Base-by-base conservation (phyloP, 2,329 filamentous ascomycete species). In the Monilinia aucupariae region DNA sequence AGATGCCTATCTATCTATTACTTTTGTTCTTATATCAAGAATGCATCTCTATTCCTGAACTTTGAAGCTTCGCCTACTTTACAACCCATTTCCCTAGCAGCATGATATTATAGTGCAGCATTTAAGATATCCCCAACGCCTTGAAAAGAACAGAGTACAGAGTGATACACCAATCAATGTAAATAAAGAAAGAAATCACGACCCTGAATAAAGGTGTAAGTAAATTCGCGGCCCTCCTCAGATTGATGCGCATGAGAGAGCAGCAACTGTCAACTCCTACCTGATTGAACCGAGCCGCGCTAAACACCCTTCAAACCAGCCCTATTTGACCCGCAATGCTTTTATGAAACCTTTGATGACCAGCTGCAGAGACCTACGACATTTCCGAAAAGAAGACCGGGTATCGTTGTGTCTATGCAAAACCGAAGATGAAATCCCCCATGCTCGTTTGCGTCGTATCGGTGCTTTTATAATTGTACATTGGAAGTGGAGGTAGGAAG, bases 381-480 rank as follows among this genome's bases (percentile, higher is more conserved):
- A 64, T 69, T 65, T 67, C 65, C 64, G 65, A 68, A 70, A 70
- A 69, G 64, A 66, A 69, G 65, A 69, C 68, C 66, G 71, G 71
- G 71, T 73, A 74, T 73, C 72, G 70, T 67, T 71, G 61, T 65
- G 67, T 73, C 69, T 73, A 72, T 72, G 69, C 68, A 71, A 71
- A 72, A 73, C 70, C 68, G 68, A 70, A 70, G 61, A 68, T 67
- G 53, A 69, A 68, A 70, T 66, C 58, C 66, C 59, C 65, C 65
- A 65, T 67, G 64, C 68, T 61, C 65, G 43, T 64, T 63, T 62
- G 62, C 64, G 53, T 66, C 64, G 63, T 69, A 64, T 69, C 64
- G 69, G 64, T 59, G 63, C 54, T 66, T 61, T 66, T 68, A 68
- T 69, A 68, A 67, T 72, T 68, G 62, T 74, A 74, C 71, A 74